Conservation (phyloP, 2,329 filamentous ascomycete species). For the Dactylellina parvicollis region DNA sequence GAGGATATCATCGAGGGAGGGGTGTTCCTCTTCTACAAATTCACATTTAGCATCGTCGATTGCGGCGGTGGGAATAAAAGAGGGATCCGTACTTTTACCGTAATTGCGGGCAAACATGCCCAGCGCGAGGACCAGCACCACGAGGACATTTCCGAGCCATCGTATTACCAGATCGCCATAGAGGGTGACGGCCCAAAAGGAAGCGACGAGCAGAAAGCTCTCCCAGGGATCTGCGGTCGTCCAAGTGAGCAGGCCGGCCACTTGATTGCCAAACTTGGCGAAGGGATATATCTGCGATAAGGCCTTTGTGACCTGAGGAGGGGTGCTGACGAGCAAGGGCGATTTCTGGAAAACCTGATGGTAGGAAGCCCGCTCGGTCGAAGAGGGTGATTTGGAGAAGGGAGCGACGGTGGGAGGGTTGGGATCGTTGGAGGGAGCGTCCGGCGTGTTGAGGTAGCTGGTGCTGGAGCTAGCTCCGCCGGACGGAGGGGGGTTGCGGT, state of each 20-base stretch:
- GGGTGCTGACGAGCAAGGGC: constrained; percentile 88
- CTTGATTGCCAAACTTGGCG: constrained; percentile 83
- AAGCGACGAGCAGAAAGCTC: constrained; percentile 86
- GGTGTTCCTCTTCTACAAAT: constrained; percentile 53
- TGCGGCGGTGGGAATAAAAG: constrained; percentile 35
- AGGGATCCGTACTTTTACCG: constrained; percentile 18
- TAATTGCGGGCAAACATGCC: constrained; percentile 60
- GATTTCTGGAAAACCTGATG: constrained; percentile 93
- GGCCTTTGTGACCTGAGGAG: constrained; percentile 91
- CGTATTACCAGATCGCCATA: constrained; percentile 87
- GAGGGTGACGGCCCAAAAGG: constrained; percentile 84
- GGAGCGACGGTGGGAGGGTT: constrained; percentile 80
- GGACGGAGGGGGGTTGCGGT: constrained; percentile 30
- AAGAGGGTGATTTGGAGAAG: constrained; percentile 80
- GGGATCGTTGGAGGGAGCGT: constrained; percentile 58
- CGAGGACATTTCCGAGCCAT: constrained; percentile 81
- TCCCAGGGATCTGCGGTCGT: constrained; percentile 91
- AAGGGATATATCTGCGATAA: constrained; percentile 97
- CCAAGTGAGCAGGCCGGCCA: constrained; percentile 90
- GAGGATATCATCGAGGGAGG: constrained; percentile 90
- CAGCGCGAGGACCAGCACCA: constrained; percentile 80
- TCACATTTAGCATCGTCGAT: constrained; percentile 48
- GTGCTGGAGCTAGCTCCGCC: constrained; percentile 31
- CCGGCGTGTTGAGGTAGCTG: constrained; percentile 38
- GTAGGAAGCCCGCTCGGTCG: constrained; percentile 85